phyloP scores from a whole-genome alignment of 345 rosid genomes.

The Gossypium bickii region DNA sequence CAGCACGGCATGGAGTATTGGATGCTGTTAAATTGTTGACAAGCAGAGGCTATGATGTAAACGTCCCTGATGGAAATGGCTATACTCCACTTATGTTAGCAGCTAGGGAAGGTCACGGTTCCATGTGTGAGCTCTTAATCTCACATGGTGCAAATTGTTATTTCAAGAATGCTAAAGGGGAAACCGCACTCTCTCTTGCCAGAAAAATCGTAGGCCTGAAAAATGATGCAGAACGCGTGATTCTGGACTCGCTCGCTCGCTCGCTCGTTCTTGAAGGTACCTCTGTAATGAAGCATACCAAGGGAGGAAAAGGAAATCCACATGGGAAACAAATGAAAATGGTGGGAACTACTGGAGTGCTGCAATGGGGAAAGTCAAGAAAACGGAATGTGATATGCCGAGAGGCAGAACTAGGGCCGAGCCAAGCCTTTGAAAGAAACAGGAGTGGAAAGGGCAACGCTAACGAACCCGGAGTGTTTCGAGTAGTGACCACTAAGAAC shows the following conservation, averaged over 20 bases:
- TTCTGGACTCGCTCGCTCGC: constrained; percentile 68
- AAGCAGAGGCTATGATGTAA: constrained; percentile 64
- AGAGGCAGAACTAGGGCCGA: constrained; percentile 58
- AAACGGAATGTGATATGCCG: constrained; percentile 62
- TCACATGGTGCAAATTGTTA: constrained; percentile 58
- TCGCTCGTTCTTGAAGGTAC: constrained; percentile 53
- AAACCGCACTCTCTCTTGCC: constrained; percentile 61
- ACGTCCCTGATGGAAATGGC: constrained; percentile 72
- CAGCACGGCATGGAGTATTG: constrained; percentile 83
- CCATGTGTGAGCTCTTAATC: constrained; percentile 61
- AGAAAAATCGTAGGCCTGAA: constrained; percentile 20
- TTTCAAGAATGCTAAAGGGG: constrained; percentile 54
- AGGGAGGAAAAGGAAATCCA: constrained; percentile 68
- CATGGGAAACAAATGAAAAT: constrained; percentile 62
- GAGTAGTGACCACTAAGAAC: constrained; percentile 62
- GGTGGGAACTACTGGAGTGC: constrained; percentile 47
- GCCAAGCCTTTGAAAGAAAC: constrained; percentile 47
- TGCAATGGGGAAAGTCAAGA: constrained; percentile 79
- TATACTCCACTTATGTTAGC: constrained; percentile 94
- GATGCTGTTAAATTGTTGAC: constrained; percentile 63
- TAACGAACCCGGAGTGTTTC: constrained; percentile 51
- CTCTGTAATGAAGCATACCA: constrained; percentile 66
- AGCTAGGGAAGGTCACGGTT: constrained; percentile 68
- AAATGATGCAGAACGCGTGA: constrained; percentile 47
- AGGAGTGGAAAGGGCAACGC: constrained; percentile 39